phyloP scores from a whole-genome alignment of 2,329 filamentous ascomycete genomes.

The Calcarisporium arbuscula region DNA sequence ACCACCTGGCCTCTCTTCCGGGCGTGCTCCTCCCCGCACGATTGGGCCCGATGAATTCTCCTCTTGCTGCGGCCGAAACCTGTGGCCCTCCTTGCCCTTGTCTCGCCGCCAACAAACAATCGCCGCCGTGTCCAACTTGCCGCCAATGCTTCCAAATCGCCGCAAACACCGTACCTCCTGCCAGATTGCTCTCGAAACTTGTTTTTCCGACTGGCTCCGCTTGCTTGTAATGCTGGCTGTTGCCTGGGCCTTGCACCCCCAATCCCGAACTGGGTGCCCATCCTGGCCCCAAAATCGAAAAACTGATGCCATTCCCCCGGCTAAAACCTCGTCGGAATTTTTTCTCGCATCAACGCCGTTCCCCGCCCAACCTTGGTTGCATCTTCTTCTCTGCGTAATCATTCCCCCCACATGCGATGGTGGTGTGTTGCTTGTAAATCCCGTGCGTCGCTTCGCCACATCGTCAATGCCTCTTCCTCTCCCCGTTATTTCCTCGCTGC shows the following conservation, averaged over 20 bases:
- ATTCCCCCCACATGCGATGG: not conserved
- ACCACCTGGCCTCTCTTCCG: slow-evolving; percentile 10
- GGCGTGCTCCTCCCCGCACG: not conserved
- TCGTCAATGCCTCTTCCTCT: not conserved
- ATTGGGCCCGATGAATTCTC: slow-evolving; percentile 9
- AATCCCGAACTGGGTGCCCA: not conserved
- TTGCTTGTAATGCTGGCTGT: not conserved
- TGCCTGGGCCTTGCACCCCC: not conserved
- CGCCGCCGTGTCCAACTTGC: not conserved
- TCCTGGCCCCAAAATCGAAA: slow-evolving; percentile 8
- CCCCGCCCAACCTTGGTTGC: not conserved
- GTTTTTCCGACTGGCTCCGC: not conserved
- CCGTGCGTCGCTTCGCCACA: not conserved
- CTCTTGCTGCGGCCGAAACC: slow-evolving; percentile 7
- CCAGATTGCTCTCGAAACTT: not conserved
- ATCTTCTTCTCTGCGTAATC: not conserved
- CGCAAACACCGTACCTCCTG: slow-evolving; percentile 1
- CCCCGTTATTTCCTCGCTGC: not conserved
- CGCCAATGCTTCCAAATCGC: slow-evolving; percentile 2
- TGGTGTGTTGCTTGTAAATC: not conserved
- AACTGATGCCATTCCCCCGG: slow-evolving; percentile 10
- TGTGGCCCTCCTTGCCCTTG: slow-evolving; percentile 2
- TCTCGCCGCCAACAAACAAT: slow-evolving; percentile 8
- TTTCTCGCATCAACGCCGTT: not conserved
- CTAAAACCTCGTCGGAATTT: slow-evolving; percentile 6